phyloP scores from a whole-genome alignment of 306 rosid species.

The Dalbergia oliveri region DNA sequence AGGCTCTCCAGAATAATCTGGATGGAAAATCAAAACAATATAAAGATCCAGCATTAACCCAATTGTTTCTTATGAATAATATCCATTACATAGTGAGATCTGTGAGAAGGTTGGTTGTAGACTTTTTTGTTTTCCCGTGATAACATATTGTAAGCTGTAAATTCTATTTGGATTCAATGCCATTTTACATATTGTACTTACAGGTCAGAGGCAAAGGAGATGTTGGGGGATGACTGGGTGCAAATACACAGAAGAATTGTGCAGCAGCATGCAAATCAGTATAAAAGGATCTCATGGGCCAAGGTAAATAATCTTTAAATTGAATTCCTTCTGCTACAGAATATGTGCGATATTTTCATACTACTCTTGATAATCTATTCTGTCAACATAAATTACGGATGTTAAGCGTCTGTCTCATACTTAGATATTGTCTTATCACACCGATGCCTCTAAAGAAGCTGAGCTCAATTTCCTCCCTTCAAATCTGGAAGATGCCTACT shows the following conservation, averaged over 20 bases:
- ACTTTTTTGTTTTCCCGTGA: neutral
- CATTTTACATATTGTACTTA: conserved; percentile 25
- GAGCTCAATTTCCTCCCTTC: neutral
- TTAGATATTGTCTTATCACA: conserved; percentile 2
- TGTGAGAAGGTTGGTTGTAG: conserved; percentile 74
- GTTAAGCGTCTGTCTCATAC: conserved; percentile 15
- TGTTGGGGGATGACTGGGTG: conserved; percentile 99
- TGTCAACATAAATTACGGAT: conserved; percentile 26
- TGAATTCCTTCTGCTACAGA: neutral
- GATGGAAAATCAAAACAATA: conserved; percentile 98
- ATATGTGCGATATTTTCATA: neutral
- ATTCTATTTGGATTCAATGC: conserved; percentile 33
- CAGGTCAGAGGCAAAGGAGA: conserved; percentile 97
- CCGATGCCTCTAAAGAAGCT: conserved; percentile 19
- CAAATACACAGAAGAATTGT: conserved; percentile 97
- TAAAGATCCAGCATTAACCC: conserved; percentile 88
- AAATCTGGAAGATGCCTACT: conserved; percentile 27
- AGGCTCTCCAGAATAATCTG: conserved; percentile 91
- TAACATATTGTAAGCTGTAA: neutral
- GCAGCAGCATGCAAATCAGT: conserved; percentile 99
- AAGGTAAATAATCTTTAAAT: conserved; percentile 60
- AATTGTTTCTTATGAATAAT: conserved; percentile 96
- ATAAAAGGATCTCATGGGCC: conserved; percentile 97
- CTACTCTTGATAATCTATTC: neutral
- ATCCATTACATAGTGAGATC: conserved; percentile 98